Percentiles rank a stretch among this genome's conserved stretches.
These are phyloP conservation scores for Zygosaccharomyces bisporus DNA, from an alignment of 805 yeast genomes.

Conservation along the genomic window DNA sequence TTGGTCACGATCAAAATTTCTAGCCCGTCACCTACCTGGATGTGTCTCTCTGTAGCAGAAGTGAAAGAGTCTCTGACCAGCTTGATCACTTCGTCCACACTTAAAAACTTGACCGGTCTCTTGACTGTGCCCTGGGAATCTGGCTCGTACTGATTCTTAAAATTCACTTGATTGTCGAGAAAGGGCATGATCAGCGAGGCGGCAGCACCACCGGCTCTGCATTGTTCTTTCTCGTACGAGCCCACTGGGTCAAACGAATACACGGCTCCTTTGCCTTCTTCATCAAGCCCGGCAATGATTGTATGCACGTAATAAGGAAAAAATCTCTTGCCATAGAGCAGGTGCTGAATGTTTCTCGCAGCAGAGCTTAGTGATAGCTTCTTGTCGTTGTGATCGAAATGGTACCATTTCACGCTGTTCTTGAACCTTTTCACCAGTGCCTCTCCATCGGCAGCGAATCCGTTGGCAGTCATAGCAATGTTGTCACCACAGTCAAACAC, in stretches of 20 bases:
- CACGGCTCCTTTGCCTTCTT: conserved; percentile 84
- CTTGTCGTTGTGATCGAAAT: conserved; percentile 75
- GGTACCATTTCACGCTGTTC: conserved; percentile 77
- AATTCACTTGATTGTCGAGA: conserved; percentile 93
- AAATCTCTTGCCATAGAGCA: conserved; percentile 86
- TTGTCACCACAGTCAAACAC: conserved; percentile 86
- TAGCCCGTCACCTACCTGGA: conserved; percentile 95
- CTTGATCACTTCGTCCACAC: conserved; percentile 78
- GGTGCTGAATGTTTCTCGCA: conserved; percentile 86
- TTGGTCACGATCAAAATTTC: conserved; percentile 88
- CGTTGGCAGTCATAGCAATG: conserved; percentile 85
- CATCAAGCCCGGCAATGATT: conserved; percentile 87
- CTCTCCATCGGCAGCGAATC: conserved; percentile 92
- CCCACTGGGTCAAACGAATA: conserved; percentile 98
- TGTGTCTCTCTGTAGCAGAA: conserved; percentile 97
- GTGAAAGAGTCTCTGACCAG: conserved; percentile 91
- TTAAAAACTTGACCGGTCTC: conserved; percentile 58
- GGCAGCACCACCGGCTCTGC: conserved; percentile 98
- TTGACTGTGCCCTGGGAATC: conserved; percentile 63
- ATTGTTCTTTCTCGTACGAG: conserved; percentile 93
- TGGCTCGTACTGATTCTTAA: conserved; percentile 89
- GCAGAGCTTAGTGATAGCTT: conserved; percentile 64
- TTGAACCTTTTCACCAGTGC: conserved; percentile 75
- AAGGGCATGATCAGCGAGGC: conserved; percentile 96
- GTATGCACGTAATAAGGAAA: conserved; percentile 98